Evolutionary conservation across 2,329 filamentous ascomycete genomes (phyloP), one percentile per base, ranked within the genome.

Genomic region (Xenosphaeropsis pyriputrescens): DNA sequence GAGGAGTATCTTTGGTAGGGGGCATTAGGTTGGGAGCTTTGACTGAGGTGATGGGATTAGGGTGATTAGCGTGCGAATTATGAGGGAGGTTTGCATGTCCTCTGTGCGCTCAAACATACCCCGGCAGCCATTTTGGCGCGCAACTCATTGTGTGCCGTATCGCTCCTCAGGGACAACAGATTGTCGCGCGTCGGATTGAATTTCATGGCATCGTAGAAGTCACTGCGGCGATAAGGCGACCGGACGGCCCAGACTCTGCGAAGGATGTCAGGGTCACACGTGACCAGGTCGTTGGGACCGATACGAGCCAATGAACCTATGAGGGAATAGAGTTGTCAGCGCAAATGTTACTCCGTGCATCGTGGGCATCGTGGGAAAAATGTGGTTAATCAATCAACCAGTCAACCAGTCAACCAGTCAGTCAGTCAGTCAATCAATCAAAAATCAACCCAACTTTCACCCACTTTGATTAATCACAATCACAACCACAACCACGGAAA

Each of bases 121-220:
- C 67, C 71, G 2, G 63, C 55, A 5, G 64, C 60, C 58, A 73
- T 64, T 44, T 69, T 67, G 12, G 62, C 59, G 12, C 61, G 57
- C 26, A 67, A 48, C 37, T 50, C 48, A 15, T 48, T 52, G 49
- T 66, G 70, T 15, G 57, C 52, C 13, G 49, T 57, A 31, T 68
- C 65, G 39, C 74, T 58, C 32, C 63, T 57, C 29, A 62, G 56
- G 0, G 65, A 69, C 29, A 73, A 62, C 5, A 75, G 59, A 41
- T 68, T 72, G 43, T 73, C 65, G 18, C 62, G 56, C n/a, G 65
- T 59, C 0, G 68, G 65, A 40, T 75, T 64, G 42, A 78, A 59
- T 12, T 63, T 60, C 39, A 67, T 58, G 4, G 59, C 63, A 40
- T 61, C 55, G 46, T 71, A 72, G 58, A 66, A 71, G 1, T 44